Evolutionary conservation across 75 land plant species (phyloP), one percentile per base, ranked within the genome.

Genomic region (Azolla pinnata): DNA sequence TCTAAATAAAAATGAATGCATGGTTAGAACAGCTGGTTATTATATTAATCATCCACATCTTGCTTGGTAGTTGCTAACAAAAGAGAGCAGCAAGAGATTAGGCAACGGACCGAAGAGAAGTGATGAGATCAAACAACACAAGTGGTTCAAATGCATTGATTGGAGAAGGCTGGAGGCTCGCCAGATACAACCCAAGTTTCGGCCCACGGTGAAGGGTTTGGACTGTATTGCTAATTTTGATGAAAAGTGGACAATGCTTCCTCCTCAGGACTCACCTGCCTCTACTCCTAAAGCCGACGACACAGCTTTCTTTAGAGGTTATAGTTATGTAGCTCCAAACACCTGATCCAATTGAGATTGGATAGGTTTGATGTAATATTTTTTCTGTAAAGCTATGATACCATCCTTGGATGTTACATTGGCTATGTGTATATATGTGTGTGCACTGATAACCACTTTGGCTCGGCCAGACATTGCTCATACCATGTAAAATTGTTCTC

Each of bases 141-240:
- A 81, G 60, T 95, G 99, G 99, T 95, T 95, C 74, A 89, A 86
- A 60, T 33, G 64, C 12, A 86, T 95, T 40, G 86, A 86, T 78
- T 95, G 99, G 99, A 84, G 63, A 60, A 95, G 83, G 57, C 66
- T 89, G 35, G 96, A 95, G 24, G 78, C 67, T 2, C 63, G 96
- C 18, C 74, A 79, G 48, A 78, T 95, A 19, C 72, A 87, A 33
- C 99, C 99, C 2, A 75, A 77, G 60, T 95, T 95, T 63, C 66
- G 69, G 24, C 99, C 99, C 0, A 73, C 67, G 46, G 96, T 95
- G 17, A 77, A 73, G 2, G 99, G 91, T 27, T 66, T 73, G 58
- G 78, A 64, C 38, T 95, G 99, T 67, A 70, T 77, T 40, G 90
- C 96, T 48, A 95, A 95, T 55, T 95, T 95, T 67, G 99, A 95